Conservation (phyloP, 208 protist species). For the Lotmaria passim region DNA sequence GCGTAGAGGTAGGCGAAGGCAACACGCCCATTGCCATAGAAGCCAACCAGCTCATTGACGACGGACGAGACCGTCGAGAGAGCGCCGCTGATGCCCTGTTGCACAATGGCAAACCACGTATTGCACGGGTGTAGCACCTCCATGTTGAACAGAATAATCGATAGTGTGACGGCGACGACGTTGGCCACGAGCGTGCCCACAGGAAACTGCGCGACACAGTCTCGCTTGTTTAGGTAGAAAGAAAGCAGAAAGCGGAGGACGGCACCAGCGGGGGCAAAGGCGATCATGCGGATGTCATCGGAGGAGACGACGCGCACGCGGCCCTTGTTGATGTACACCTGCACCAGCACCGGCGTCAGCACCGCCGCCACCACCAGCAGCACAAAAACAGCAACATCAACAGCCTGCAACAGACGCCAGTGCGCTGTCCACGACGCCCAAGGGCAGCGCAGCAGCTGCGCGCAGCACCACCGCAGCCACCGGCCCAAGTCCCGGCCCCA, state of each 20-base stretch:
- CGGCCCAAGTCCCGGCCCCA: constrained; percentile 42
- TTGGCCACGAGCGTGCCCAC: constrained; percentile 61
- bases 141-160: constrained; percentile 40
- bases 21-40: constrained; percentile 28
- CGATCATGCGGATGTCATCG: constrained; percentile 40
- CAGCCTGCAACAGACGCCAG: neutral
- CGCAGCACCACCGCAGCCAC: constrained; percentile 21
- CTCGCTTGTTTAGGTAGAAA: constrained; percentile 51
- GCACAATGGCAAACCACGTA: constrained; percentile 36
- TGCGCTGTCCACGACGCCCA: constrained; percentile 27
- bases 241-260: constrained; percentile 48
- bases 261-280: constrained; percentile 48
- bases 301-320: constrained; percentile 22
- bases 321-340: constrained; percentile 40
- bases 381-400: constrained; percentile 38
- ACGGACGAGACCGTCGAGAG: constrained; percentile 65
- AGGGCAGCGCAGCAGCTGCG: constrained; percentile 5
- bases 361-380: constrained; percentile 38
- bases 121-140: constrained; percentile 21
- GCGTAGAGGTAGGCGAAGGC: constrained; percentile 46
- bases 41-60: constrained; percentile 44
- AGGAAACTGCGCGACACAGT: constrained; percentile 39
- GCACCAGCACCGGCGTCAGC: constrained; percentile 41
- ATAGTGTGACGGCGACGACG: constrained; percentile 35
- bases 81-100: constrained; percentile 55